These are phyloP conservation scores for Willaertia magna DNA, from an alignment of 208 protist species.

Conservation along the genomic window DNA sequence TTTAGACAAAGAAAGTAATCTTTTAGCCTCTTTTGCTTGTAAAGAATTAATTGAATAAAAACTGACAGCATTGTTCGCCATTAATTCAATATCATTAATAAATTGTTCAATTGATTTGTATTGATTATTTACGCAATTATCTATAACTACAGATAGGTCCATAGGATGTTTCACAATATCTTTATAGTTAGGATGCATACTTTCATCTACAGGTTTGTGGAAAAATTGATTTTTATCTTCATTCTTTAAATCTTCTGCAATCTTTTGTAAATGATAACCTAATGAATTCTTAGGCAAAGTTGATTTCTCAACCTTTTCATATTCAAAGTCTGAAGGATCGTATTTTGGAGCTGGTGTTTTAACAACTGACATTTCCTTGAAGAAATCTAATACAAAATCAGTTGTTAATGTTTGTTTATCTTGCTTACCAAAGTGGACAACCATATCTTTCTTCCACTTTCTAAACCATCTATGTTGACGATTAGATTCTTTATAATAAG, in stretches of 20 bases:
- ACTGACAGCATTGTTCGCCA: neutral
- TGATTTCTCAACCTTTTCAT: neutral
- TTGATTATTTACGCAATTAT: neutral
- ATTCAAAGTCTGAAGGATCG: neutral
- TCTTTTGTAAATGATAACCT: neutral
- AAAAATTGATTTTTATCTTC: neutral
- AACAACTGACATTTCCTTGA: neutral
- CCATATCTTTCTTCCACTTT: constrained; percentile 11
- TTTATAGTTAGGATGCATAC: neutral
- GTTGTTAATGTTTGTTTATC: neutral
- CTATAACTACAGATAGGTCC: neutral
- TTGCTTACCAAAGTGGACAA: neutral
- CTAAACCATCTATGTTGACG: neutral
- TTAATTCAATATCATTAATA: neutral
- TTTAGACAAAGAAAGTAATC: neutral
- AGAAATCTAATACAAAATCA: neutral
- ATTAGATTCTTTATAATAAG: constrained; percentile 16
- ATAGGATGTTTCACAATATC: neutral
- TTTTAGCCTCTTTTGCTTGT: neutral
- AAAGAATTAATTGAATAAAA: neutral
- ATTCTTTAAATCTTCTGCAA: neutral
- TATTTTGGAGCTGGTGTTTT: neutral
- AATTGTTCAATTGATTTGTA: neutral
- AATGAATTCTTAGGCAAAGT: neutral
- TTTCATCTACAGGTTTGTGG: neutral